Conservation (phyloP, 139 green algal genomes). For the Picochlorum sp. region DNA sequence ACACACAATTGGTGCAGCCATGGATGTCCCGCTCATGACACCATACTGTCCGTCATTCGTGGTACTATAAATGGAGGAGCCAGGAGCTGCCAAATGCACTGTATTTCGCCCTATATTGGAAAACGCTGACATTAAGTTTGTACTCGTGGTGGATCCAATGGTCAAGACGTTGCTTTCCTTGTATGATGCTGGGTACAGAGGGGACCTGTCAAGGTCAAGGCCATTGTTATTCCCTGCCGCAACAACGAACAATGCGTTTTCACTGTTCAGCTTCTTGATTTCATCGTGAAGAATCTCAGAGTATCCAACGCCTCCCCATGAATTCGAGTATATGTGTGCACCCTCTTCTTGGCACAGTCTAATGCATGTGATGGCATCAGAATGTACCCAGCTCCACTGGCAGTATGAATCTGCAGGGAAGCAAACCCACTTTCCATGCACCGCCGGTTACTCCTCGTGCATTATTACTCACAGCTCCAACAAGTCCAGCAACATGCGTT, state of each 20-base stretch:
- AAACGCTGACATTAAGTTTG: slow-evolving; percentile 14
- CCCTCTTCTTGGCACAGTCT: slow-evolving; percentile 24
- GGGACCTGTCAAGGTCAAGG: slow-evolving; percentile 21
- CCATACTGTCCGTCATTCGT: slow-evolving; percentile 14
- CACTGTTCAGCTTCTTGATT: slow-evolving; percentile 7
- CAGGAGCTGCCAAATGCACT: slow-evolving; percentile 27
- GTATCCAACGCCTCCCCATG: slow-evolving; percentile 29
- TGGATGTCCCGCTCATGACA: slow-evolving; percentile 71
- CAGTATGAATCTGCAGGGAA: slow-evolving; percentile 31
- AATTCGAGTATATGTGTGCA: slow-evolving; percentile 31
- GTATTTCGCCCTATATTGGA: slow-evolving; percentile 20
- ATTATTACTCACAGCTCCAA: slow-evolving; percentile 20
- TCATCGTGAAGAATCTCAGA: slow-evolving; percentile 18
- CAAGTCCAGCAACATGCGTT: slow-evolving; percentile 11
- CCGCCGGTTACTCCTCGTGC: slow-evolving; percentile 13
- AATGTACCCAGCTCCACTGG: slow-evolving; percentile 25
- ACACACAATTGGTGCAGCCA: slow-evolving; percentile 69
- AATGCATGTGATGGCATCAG: slow-evolving; percentile 34
- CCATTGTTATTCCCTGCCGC: slow-evolving; percentile 30
- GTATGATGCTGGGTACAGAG: slow-evolving; percentile 28
- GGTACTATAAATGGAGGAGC: slow-evolving; percentile 24
- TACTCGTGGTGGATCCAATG: slow-evolving; percentile 17
- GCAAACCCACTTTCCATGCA: slow-evolving; percentile 15
- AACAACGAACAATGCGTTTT: slow-evolving; percentile 32
- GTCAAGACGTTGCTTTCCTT: slow-evolving; percentile 22